Conservation (phyloP, 2,329 filamentous ascomycete genomes). For the Fusarium palustre region DNA sequence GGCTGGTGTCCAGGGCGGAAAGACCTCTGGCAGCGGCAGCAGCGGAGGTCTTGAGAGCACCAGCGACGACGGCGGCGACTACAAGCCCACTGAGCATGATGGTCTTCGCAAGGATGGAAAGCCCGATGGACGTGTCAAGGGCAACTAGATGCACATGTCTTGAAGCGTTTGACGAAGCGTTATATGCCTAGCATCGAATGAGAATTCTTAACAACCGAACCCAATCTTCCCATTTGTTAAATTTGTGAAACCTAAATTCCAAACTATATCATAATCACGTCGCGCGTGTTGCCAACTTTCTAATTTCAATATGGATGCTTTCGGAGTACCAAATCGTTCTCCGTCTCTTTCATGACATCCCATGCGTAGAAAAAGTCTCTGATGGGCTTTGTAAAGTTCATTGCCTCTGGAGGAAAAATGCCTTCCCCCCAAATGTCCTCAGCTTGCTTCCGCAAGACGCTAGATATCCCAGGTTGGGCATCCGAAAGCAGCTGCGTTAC, state of each 20-base stretch:
- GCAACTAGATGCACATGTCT: slow-evolving; percentile 3
- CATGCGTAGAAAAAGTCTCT: slow-evolving; percentile 7
- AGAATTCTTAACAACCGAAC: background rate
- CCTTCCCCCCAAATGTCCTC: slow-evolving; percentile 3
- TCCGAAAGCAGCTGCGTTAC: background rate
- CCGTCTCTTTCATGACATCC: background rate
- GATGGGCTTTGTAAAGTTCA: background rate
- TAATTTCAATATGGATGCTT: no score
- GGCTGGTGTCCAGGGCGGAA: slow-evolving; percentile 37
- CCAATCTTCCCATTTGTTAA: background rate
- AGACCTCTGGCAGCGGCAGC: slow-evolving; percentile 22
- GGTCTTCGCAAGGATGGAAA: slow-evolving; percentile 31
- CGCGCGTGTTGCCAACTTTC: no score
- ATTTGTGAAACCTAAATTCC: background rate
- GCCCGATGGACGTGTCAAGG: slow-evolving; percentile 32
- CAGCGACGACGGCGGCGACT: slow-evolving; percentile 16
- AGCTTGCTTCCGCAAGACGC: background rate
- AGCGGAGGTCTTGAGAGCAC: slow-evolving; percentile 5
- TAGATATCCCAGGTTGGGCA: background rate
- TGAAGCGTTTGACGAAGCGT: background rate
- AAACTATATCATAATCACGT: background rate
- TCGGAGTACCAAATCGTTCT: background rate
- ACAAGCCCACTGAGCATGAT: slow-evolving; percentile 32
- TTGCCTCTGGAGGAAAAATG: background rate
- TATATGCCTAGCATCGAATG: background rate